Evolutionary conservation across 148 eudicot genomes (phyloP).

Genomic region (Rheum nobile): DNA sequence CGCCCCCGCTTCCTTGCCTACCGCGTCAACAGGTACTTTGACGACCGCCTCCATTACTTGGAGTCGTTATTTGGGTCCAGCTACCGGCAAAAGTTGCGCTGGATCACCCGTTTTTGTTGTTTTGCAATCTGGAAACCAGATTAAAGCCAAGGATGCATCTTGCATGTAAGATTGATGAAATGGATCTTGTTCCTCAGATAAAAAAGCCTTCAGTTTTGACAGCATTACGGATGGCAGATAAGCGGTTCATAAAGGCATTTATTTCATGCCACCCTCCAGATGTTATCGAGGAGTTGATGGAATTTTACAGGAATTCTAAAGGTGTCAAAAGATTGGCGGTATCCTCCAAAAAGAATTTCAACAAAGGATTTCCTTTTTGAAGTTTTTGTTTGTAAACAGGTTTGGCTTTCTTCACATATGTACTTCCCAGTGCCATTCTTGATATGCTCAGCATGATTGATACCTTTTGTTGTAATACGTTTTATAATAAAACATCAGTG

Average conservation of each 20-base stretch:
- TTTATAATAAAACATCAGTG: not conserved
- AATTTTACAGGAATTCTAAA: slow-evolving; percentile 34
- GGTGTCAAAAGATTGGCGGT: slow-evolving; percentile 43
- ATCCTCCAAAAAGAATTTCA: slow-evolving; percentile 28
- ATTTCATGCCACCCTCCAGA: slow-evolving; percentile 40
- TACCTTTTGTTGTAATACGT: not conserved
- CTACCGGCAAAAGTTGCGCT: too few species aligned
- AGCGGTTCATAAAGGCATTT: slow-evolving; percentile 37
- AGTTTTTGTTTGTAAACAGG: not conserved
- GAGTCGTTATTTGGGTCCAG: slow-evolving; percentile 43
- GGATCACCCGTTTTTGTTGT: too few species aligned
- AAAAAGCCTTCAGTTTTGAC: too few species aligned
- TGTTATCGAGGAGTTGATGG: slow-evolving; percentile 34
- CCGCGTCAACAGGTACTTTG: slow-evolving; percentile 22
- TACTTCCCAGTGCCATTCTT: not conserved
- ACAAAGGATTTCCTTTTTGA: slow-evolving; percentile 55
- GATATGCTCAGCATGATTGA: not conserved
- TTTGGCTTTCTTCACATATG: not conserved
- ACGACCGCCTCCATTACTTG: slow-evolving; percentile 35
- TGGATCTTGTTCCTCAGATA: too few species aligned
- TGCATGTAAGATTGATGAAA: too few species aligned
- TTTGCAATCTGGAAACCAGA: too few species aligned
- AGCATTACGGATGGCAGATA: slow-evolving; percentile 57
- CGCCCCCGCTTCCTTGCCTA: slow-evolving; percentile 51
- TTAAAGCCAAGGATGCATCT: too few species aligned